phyloP scores from a whole-genome alignment of 2,329 filamentous ascomycete species.

The Fusarium albidum region DNA sequence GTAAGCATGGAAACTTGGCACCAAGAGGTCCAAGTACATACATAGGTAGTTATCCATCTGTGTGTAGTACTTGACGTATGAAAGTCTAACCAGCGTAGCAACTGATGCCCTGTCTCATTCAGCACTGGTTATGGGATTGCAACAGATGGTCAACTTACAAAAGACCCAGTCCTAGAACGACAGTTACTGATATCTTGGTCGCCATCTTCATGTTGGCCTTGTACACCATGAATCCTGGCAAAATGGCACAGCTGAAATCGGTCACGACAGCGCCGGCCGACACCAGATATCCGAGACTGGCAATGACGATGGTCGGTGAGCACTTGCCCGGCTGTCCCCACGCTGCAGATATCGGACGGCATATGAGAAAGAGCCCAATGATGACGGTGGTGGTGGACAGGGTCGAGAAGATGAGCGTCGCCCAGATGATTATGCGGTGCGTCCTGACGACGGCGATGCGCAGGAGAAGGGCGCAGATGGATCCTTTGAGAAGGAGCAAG shows the following conservation, averaged over 20 bases:
- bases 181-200: too few species aligned
- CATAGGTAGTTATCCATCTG: conserved; percentile 5
- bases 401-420: conserved; percentile 3
- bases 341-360: conserved; percentile 3
- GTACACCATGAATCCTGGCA: too few species aligned
- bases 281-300: too few species aligned
- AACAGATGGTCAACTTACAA: too few species aligned
- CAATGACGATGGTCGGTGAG: too few species aligned
- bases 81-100: conserved; percentile 21
- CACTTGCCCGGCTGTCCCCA: too few species aligned
- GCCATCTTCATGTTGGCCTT: too few species aligned
- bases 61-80: conserved; percentile 18
- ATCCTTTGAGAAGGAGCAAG: conserved; percentile 9
- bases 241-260: too few species aligned
- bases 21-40: neutral
- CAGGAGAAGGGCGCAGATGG: conserved; percentile 12
- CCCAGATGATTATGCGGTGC: conserved; percentile 6
- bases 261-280: too few species aligned
- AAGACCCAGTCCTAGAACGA: too few species aligned
- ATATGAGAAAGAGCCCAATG: conserved; percentile 9
- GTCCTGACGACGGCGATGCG: conserved; percentile 7
- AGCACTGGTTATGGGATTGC: too few species aligned
- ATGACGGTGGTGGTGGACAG: conserved; percentile 7
- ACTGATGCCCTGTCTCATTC: conserved; percentile 20
- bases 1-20: neutral